A percentile compares a stretch with the other conserved stretches of the same genome.
Evolutionary conservation across 345 rosid species (phyloP).

Genomic region (Populus deltoides): DNA sequence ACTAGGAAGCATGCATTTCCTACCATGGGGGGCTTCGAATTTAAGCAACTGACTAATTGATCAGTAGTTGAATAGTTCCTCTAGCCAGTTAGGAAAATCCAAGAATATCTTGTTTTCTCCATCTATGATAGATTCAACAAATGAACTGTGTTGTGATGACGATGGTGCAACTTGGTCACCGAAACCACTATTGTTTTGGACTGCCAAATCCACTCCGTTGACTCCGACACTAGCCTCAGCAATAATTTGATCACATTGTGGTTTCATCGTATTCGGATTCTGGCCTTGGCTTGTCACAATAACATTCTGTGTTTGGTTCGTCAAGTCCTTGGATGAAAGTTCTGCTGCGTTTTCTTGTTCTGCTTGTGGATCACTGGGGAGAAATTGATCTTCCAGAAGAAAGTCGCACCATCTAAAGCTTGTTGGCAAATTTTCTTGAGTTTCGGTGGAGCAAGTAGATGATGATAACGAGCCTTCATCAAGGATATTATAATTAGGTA

Average conservation of each 20-base stretch:
- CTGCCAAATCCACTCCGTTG: constrained; percentile 15
- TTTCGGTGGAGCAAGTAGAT: constrained; percentile 57
- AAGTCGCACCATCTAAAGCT: constrained; percentile 77
- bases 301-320: constrained; percentile 13
- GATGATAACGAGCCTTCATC: constrained; percentile 34
- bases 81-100: constrained; percentile 62
- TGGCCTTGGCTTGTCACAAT: too few relatives aligned
- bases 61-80: constrained; percentile 45
- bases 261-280: neutral
- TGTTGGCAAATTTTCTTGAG: constrained; percentile 33
- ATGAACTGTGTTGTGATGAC: constrained; percentile 28
- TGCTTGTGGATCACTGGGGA: constrained; percentile 22
- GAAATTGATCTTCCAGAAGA: constrained; percentile 57
- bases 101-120: constrained; percentile 62
- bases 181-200: constrained; percentile 14
- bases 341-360: constrained; percentile 27
- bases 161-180: constrained; percentile 20
- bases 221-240: neutral
- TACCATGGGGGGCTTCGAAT: neutral
- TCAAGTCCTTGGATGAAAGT: constrained; percentile 28
- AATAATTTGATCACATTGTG: neutral
- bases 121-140: constrained; percentile 65
- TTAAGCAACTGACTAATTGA: neutral
- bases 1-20: neutral
- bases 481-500: neutral